A percentile compares a stretch with the other conserved stretches of the same genome.
Conservation (phyloP, 1,139 yeast genomes). For the Candida buenavistaensis region DNA sequence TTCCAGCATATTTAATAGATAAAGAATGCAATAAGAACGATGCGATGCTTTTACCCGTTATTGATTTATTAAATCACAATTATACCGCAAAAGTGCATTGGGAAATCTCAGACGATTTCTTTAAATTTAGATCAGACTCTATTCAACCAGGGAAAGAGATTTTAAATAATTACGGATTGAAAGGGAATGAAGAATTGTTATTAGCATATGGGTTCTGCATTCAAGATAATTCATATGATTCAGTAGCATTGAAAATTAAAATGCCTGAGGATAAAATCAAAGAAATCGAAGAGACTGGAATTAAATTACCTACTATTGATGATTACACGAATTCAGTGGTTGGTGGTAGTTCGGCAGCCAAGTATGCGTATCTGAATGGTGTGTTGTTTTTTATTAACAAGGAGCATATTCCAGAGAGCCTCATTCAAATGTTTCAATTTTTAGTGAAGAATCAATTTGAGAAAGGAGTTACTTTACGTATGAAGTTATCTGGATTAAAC, state of each 20-base stretch:
- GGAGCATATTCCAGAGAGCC: slow-evolving; percentile 42
- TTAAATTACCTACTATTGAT: slow-evolving; percentile 45
- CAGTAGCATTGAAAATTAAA: slow-evolving; percentile 57
- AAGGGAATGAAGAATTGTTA: slow-evolving; percentile 75
- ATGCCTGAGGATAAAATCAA: slow-evolving; percentile 38
- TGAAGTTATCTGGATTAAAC: slow-evolving; percentile 59
- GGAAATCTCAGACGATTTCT: slow-evolving; percentile 34
- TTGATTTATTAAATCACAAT: slow-evolving; percentile 76
- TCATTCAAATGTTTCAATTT: slow-evolving; percentile 53
- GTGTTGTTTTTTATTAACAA: slow-evolving; percentile 42
- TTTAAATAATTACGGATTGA: slow-evolving; percentile 82
- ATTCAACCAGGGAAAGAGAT: slow-evolving; percentile 45
- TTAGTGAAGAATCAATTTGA: slow-evolving; percentile 50
- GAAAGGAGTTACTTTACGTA: slow-evolving; percentile 42
- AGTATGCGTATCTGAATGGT: slow-evolving; percentile 34
- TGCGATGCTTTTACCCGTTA: slow-evolving; percentile 73
- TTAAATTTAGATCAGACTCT: slow-evolving; percentile 32
- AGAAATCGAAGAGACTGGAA: slow-evolving; percentile 36
- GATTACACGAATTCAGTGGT: slow-evolving; percentile 49
- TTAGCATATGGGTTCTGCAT: slow-evolving; percentile 71
- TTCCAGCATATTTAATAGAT: slow-evolving; percentile 58
- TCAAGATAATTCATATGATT: slow-evolving; percentile 60
- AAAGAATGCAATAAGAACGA: slow-evolving; percentile 34
- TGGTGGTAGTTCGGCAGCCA: slow-evolving; percentile 9
- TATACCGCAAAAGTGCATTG: slow-evolving; percentile 66